Conservation (phyloP, 768 basidiomycete genomes). For the Tephrocybe sp. region DNA sequence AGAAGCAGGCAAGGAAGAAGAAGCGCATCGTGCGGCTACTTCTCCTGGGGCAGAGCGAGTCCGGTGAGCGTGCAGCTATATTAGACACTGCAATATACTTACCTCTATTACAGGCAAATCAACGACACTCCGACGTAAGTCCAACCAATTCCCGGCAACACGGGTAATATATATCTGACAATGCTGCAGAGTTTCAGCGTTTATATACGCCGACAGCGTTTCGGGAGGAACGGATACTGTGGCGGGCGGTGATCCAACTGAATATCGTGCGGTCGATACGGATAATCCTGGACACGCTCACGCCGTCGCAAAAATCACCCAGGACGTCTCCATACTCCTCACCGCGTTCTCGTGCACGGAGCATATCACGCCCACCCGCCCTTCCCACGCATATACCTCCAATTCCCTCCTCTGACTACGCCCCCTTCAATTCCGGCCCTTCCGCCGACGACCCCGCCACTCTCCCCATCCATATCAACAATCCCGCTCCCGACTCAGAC, state of each 20-base stretch:
- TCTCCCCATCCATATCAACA: constrained; percentile 19
- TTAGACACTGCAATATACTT: no score
- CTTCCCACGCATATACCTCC: constrained; percentile 23
- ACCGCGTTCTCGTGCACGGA: constrained; percentile 33
- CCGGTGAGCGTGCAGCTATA: constrained; percentile 60
- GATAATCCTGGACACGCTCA: constrained; percentile 62
- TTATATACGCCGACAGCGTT: constrained; percentile 76
- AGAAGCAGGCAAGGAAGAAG: constrained; percentile 63
- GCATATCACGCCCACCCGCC: constrained; percentile 31
- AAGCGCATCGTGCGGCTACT: constrained; percentile 70
- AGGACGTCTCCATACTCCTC: constrained; percentile 37
- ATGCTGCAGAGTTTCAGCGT: constrained; percentile 65
- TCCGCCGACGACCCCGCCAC: constrained; percentile 11
- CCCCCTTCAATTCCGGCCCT: constrained; percentile 2
- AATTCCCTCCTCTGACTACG: constrained; percentile 13
- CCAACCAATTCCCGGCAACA: neutral
- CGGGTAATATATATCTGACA: constrained; percentile 7
- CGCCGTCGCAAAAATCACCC: constrained; percentile 31
- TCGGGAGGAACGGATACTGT: constrained; percentile 73
- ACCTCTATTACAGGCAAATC: constrained; percentile 59
- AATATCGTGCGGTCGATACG: constrained; percentile 80
- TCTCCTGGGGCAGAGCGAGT: constrained; percentile 82
- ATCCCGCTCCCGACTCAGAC: constrained; percentile 25
- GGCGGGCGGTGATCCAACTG: constrained; percentile 82
- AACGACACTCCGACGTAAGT: constrained; percentile 78